Evolutionary conservation across 202 grass and related monocot genomes (phyloP).

Genomic region (Schoenoplectus triqueter): DNA sequence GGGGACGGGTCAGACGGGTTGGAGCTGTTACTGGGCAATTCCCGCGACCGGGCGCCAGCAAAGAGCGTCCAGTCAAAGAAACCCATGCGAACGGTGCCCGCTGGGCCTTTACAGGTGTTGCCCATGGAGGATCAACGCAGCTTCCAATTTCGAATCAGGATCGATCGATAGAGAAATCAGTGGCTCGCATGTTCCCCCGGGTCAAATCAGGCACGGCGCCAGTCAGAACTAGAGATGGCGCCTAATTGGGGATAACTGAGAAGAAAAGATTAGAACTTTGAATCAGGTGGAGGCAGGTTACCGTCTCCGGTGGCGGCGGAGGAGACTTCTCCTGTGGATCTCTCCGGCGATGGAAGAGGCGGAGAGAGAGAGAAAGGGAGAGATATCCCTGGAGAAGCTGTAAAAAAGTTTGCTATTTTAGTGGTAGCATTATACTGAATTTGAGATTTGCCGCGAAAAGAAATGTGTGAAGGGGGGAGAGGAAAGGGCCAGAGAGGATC

Average conservation of each 20-base stretch:
- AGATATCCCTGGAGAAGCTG: neutral
- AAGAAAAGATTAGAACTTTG: neutral
- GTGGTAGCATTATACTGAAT: conserved; percentile 12
- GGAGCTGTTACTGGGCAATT: conserved; percentile 25
- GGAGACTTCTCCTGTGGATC: conserved; percentile 16
- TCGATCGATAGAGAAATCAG: conserved; percentile 1
- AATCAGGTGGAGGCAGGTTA: neutral
- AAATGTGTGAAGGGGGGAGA: neutral
- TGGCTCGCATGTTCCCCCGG: neutral
- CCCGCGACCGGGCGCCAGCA: conserved; percentile 39
- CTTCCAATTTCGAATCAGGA: conserved; percentile 8
- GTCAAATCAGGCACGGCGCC: neutral
- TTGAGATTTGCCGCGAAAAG: conserved; percentile 35
- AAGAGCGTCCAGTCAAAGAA: conserved; percentile 59
- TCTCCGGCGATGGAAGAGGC: conserved; percentile 24
- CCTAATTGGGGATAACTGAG: neutral
- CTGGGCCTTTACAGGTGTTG: conserved; percentile 82
- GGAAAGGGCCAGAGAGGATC: neutral
- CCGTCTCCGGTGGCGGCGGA: conserved; percentile 10
- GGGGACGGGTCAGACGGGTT: conserved; percentile 31
- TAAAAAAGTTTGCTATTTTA: conserved; percentile 18
- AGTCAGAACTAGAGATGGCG: neutral
- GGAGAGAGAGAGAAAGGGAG: conserved; percentile 24
- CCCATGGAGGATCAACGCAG: conserved; percentile 55
- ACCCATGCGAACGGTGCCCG: conserved; percentile 51